Conservation (phyloP, 495 filamentous ascomycete genomes). For the Podospora anserina region DNA sequence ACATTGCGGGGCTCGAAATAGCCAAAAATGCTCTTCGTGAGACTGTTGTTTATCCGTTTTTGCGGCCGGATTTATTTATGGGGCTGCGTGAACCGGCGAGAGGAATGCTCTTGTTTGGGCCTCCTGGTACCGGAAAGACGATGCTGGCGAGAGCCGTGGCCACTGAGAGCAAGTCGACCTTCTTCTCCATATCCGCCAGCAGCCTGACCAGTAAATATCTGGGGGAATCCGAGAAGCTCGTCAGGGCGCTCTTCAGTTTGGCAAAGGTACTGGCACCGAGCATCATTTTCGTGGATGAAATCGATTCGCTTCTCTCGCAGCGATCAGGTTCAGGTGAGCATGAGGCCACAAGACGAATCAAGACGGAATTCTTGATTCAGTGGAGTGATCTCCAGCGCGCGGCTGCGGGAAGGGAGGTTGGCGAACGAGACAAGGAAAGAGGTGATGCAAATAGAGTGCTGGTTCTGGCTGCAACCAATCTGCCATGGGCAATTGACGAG, state of each 20-base stretch:
- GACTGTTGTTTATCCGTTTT: slow-evolving; percentile 94
- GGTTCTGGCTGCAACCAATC: slow-evolving; percentile 91
- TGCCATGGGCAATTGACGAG: slow-evolving; percentile 98
- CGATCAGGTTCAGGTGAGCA: slow-evolving; percentile 82
- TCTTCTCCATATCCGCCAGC: slow-evolving; percentile 94
- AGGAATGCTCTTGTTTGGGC: slow-evolving; percentile 95
- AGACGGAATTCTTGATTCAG: slow-evolving; percentile 97
- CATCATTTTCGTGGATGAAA: slow-evolving; percentile 99
- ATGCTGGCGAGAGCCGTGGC: slow-evolving; percentile 96
- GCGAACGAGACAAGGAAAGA: slow-evolving; percentile 61
- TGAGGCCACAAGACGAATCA: slow-evolving; percentile 89
- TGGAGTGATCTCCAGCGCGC: slow-evolving; percentile 93
- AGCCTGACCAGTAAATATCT: slow-evolving; percentile 95
- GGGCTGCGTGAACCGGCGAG: slow-evolving; percentile 90
- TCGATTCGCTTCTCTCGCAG: slow-evolving; percentile 88
- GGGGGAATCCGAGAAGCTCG: slow-evolving; percentile 94
- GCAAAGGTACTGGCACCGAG: slow-evolving; percentile 88
- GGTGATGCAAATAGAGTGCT: slow-evolving; percentile 90
- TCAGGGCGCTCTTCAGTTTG: slow-evolving; percentile 85
- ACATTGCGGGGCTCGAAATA: slow-evolving; percentile 85
- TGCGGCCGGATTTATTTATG: slow-evolving; percentile 93
- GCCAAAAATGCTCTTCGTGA: slow-evolving; percentile 94
- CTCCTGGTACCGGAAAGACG: slow-evolving; percentile 95
- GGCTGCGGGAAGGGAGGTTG: slow-evolving; percentile 77
- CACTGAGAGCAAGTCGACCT: slow-evolving; percentile 91